Conservation (phyloP, 225 moss, liverwort and hornwort genomes). For the Lunularia cruciata region DNA sequence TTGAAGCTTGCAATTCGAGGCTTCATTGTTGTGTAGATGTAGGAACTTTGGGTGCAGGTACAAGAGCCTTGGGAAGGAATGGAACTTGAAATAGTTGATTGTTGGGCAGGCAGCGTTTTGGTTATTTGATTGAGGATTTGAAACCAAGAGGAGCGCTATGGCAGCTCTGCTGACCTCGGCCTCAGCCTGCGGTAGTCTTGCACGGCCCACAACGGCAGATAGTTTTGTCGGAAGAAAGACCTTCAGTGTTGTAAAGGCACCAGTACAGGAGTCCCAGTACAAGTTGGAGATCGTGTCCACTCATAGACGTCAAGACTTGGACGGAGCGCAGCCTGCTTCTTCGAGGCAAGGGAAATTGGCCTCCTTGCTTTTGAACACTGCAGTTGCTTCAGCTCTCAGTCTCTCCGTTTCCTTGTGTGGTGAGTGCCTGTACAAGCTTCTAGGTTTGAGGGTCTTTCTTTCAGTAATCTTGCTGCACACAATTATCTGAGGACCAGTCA, state of each 20-base stretch:
- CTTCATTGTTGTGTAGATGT: too few relatives aligned
- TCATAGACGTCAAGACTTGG: neutral
- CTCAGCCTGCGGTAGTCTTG: slow-evolving; percentile 14
- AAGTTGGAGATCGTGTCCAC: slow-evolving; percentile 12
- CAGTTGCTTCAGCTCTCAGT: slow-evolving; percentile 71
- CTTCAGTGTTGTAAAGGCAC: neutral
- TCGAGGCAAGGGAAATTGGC: neutral
- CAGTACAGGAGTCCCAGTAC: slow-evolving; percentile 1
- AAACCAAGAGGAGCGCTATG: slow-evolving; percentile 1
- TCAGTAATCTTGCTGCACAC: too few relatives aligned
- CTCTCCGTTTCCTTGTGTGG: slow-evolving; percentile 73
- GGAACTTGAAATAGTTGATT: neutral
- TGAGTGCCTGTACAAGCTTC: slow-evolving; percentile 34
- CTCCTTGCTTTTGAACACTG: slow-evolving; percentile 31
- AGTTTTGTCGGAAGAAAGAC: slow-evolving; percentile 8
- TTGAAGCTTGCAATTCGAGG: too few relatives aligned
- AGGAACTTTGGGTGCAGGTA: too few relatives aligned
- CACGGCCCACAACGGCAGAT: neutral
- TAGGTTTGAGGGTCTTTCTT: too few relatives aligned
- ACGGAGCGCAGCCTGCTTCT: slow-evolving; percentile 8
- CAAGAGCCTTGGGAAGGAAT: too few relatives aligned
- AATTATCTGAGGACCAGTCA: too few relatives aligned
- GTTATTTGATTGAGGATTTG: neutral
- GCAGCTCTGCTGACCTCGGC: slow-evolving; percentile 16
- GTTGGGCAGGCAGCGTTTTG: neutral